These are phyloP conservation scores for Cladorrhinum sp. DNA, from an alignment of 2,329 filamentous ascomycete species.

Conservation along the genomic window DNA sequence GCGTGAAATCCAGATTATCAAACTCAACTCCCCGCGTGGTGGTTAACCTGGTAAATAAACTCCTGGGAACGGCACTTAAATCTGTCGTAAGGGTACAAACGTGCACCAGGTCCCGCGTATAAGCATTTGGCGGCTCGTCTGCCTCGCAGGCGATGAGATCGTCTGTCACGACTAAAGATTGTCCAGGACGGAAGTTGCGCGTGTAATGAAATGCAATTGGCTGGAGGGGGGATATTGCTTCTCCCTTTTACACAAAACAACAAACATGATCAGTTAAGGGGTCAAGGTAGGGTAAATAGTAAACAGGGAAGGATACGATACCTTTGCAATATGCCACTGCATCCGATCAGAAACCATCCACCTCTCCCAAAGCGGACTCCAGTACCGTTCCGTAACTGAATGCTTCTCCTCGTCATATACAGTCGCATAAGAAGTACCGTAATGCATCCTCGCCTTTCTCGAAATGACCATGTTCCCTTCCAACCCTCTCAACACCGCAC, in stretches of 20 bases:
- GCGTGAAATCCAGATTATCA: slow-evolving; percentile 76
- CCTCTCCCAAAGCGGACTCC: slow-evolving; percentile 74
- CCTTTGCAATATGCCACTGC: slow-evolving; percentile 83
- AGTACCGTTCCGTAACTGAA: slow-evolving; percentile 69
- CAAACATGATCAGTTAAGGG: not conserved
- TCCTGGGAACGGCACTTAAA: slow-evolving; percentile 69
- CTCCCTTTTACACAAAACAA: slow-evolving; percentile 49
- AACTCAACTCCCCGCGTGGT: slow-evolving; percentile 79
- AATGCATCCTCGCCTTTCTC: slow-evolving; percentile 70
- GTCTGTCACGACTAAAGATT: slow-evolving; percentile 74
- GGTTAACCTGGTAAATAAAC: slow-evolving; percentile 70
- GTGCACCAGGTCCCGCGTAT: slow-evolving; percentile 61
- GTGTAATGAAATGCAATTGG: slow-evolving; percentile 84
- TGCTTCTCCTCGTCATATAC: slow-evolving; percentile 76
- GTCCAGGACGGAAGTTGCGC: slow-evolving; percentile 75
- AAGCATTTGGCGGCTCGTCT: slow-evolving; percentile 61
- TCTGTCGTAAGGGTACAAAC: slow-evolving; percentile 82
- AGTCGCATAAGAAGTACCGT: slow-evolving; percentile 78
- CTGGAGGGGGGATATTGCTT: slow-evolving; percentile 68
- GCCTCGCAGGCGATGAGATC: slow-evolving; percentile 74
- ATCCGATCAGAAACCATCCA: slow-evolving; percentile 83
- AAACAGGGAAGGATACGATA: slow-evolving; percentile 34
- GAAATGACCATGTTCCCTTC: slow-evolving; percentile 79
- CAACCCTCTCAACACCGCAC: slow-evolving; percentile 70
- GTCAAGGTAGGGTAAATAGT: not conserved